Evolutionary conservation across 495 filamentous ascomycete genomes (phyloP), one percentile per base, ranked within the genome.

Genomic region (Neurospora tetraspora): DNA sequence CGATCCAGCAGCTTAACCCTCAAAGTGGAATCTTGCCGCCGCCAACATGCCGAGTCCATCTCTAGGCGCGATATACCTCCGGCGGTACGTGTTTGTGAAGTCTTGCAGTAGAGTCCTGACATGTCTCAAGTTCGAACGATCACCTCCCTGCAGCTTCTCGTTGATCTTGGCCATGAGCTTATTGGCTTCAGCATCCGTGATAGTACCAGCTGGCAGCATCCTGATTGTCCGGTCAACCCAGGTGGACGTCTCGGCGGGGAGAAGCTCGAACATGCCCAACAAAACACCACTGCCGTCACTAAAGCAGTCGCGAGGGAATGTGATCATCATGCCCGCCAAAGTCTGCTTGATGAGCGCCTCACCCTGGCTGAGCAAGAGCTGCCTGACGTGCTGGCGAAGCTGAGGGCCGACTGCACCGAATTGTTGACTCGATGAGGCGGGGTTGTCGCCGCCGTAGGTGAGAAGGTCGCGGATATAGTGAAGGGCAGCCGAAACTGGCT

Each of bases 271-370:
- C 74, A 98, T 84, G 2, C 88, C 90, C 77, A 99, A 89, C 73
- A 98, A 82, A n/a, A 97, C 92, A 12, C 94, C 93, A 34, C 92
- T 96, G 7, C 94, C 94, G 81, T 98, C 96, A 1, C 94, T 88
- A 80, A 98, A 94, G 82, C 94, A 98, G 79, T 97, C 96, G 61
- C 90, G 88, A 0, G 96, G 96, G 85, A 98, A 99, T 0, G 90
- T 93, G 79, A 97, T 98, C 94, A 99, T 98, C 94, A 99, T 95
- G 74, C 96, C 96, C 5, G 94, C 94, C 78, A 98, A 83, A 45
- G 96, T 88, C 53, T 93, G 92, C 79, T 97, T 94, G 27, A 93
- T 87, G 40, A 99, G 85, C 34, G 88, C 80, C 79, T 94, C 91
- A 69, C 96, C 96, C 69, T 94, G 89, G 0, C 85, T 83, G 2